Evolutionary conservation across 2,329 filamentous ascomycete genomes (phyloP).

Genomic region (Arthroderma sp.): DNA sequence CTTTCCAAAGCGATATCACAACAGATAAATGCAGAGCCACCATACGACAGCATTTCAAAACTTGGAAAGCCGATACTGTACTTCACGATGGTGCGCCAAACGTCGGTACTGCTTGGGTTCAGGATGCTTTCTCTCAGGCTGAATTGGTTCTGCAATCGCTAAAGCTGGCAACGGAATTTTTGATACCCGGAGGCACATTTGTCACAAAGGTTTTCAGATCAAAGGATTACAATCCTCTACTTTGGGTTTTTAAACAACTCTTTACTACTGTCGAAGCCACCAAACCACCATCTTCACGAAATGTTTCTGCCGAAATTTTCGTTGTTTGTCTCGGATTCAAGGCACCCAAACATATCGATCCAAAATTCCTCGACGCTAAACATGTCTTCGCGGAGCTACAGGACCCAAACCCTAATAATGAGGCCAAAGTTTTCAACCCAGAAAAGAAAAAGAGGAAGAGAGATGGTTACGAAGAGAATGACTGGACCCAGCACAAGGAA

Average conservation of each 20-base stretch:
- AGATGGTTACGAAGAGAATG: slow-evolving; percentile 94
- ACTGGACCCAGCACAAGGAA: slow-evolving; percentile 87
- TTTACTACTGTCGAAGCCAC: slow-evolving; percentile 94
- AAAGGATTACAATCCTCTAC: slow-evolving; percentile 88
- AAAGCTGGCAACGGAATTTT: slow-evolving; percentile 88
- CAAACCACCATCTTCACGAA: slow-evolving; percentile 88
- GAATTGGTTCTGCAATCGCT: slow-evolving; percentile 82
- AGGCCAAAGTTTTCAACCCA: slow-evolving; percentile 95
- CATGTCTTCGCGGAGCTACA: slow-evolving; percentile 88
- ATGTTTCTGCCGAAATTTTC: slow-evolving; percentile 96
- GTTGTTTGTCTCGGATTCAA: slow-evolving; percentile 94
- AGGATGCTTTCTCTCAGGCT: slow-evolving; percentile 96
- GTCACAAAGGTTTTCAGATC: slow-evolving; percentile 96
- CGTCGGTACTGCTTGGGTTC: slow-evolving; percentile 93
- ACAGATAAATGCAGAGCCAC: slow-evolving; percentile 91
- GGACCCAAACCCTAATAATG: slow-evolving; percentile 78
- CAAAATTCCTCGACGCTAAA: slow-evolving; percentile 77
- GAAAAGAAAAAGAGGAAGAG: slow-evolving; percentile 95
- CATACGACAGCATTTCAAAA: slow-evolving; percentile 79
- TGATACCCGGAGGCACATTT: slow-evolving; percentile 79
- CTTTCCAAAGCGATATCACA: slow-evolving; percentile 95
- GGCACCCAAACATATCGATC: slow-evolving; percentile 84
- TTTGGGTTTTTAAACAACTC: slow-evolving; percentile 97
- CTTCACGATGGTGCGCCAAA: slow-evolving; percentile 96
- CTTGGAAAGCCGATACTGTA: slow-evolving; percentile 90